Conservation (phyloP, 495 filamentous ascomycete genomes). For the Terfezia claveryi region DNA sequence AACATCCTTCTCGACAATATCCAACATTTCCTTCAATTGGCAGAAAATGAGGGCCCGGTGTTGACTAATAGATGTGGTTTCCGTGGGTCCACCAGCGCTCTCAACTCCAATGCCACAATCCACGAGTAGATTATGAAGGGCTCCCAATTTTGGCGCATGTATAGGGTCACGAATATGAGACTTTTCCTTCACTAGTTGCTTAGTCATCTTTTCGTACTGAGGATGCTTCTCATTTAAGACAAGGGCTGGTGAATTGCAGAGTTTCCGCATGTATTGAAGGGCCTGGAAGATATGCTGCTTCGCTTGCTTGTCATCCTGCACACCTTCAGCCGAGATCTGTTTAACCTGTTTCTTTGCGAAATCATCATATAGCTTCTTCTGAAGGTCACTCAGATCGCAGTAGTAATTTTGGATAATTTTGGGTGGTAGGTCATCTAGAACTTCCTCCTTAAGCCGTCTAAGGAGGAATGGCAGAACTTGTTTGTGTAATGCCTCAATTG, state of each 20-base stretch:
- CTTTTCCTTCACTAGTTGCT: conserved; percentile 42
- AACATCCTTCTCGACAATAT: conserved; percentile 88
- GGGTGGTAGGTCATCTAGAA: conserved; percentile 82
- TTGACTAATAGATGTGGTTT: conserved; percentile 64
- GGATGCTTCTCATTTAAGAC: conserved; percentile 88
- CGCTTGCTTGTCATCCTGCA: conserved; percentile 58
- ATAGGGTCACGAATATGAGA: conserved; percentile 60
- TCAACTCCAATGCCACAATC: conserved; percentile 86
- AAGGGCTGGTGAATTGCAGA: conserved; percentile 90
- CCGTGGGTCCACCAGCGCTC: conserved; percentile 35
- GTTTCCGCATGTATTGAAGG: conserved; percentile 94
- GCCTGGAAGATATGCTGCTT: conserved; percentile 99
- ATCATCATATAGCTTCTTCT: conserved; percentile 86
- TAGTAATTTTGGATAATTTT: conserved; percentile 99
- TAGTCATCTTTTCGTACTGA: conserved; percentile 67
- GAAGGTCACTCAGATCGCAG: conserved; percentile 89
- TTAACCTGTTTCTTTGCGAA: conserved; percentile 85
- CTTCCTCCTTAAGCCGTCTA: conserved; percentile 91
- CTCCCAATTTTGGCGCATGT: conserved; percentile 82
- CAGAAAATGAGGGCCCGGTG: conserved; percentile 95
- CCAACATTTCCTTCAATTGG: conserved; percentile 98
- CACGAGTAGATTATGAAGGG: conserved; percentile 68
- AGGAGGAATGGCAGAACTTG: conserved; percentile 94
- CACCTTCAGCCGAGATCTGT: conserved; percentile 54
- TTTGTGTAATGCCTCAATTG: conserved; percentile 92